phyloP scores from a whole-genome alignment of 352 stramenopile species.

The Blastocystis sp. region DNA sequence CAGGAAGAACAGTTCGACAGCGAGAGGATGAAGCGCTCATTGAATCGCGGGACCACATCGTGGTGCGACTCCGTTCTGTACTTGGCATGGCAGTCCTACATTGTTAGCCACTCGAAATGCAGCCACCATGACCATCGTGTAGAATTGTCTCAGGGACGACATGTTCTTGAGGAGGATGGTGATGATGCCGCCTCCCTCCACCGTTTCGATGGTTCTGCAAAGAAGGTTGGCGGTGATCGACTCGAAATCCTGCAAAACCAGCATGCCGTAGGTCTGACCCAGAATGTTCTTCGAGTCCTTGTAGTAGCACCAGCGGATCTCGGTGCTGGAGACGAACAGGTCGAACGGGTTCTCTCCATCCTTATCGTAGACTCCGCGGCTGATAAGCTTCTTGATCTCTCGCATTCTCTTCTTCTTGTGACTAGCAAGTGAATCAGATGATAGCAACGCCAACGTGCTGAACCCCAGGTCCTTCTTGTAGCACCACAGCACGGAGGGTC shows the following conservation, averaged over 20 bases:
- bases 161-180: constrained; percentile 95
- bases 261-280: constrained; percentile 93
- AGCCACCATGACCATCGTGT: constrained; percentile 91
- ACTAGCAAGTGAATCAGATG: not conserved
- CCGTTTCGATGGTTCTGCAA: constrained; percentile 96
- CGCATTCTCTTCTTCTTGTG: constrained; percentile 86
- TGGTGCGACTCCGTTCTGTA: constrained; percentile 87
- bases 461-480: constrained; percentile 99
- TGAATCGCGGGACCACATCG: constrained; percentile 94
- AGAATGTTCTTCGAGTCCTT: constrained; percentile 98
- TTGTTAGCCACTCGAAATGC: constrained; percentile 78
- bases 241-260: constrained; percentile 96
- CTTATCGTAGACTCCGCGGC: constrained; percentile 85
- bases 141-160: constrained; percentile 94
- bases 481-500: constrained; percentile 95
- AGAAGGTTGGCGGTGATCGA: constrained; percentile 97
- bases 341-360: constrained; percentile 93
- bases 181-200: constrained; percentile 93
- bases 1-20: constrained; percentile 88
- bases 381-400: constrained; percentile 90
- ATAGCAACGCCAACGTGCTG: constrained; percentile 82
- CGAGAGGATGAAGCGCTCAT: constrained; percentile 98
- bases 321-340: constrained; percentile 94
- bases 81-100: constrained; percentile 80
- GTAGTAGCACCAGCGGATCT: constrained; percentile 99